Percentiles rank a stretch among this genome's conserved stretches.
Evolutionary conservation across 225 moss, liverwort and hornwort species (phyloP).

Genomic region (Anthoceros angustus): DNA sequence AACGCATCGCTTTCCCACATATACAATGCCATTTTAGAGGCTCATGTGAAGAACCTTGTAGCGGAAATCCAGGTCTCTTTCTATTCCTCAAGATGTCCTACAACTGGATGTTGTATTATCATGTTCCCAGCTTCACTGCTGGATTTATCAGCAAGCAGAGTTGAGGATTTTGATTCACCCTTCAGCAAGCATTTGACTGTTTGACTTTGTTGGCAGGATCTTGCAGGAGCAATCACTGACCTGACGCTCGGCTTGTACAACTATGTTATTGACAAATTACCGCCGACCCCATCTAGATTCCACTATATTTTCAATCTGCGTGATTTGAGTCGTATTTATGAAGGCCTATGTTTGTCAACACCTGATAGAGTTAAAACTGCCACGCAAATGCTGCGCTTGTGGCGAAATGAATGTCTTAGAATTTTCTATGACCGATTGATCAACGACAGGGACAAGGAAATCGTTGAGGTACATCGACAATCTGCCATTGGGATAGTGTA

Average conservation of each 20-base stretch:
- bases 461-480: conserved; percentile 73
- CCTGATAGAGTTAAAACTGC: conserved; percentile 47
- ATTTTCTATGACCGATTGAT: conserved; percentile 67
- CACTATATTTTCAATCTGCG: conserved; percentile 85
- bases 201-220: too few relatives aligned
- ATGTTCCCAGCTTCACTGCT: too few relatives aligned
- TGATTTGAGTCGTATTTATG: conserved; percentile 71
- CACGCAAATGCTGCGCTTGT: conserved; percentile 46
- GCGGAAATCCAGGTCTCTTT: conserved; percentile 33
- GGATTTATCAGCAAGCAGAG: too few relatives aligned
- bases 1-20: conserved; percentile 43
- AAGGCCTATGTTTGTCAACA: conserved; percentile 67
- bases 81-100: not conserved
- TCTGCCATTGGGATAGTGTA: too few relatives aligned
- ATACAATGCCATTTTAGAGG: conserved; percentile 57
- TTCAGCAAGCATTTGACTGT: too few relatives aligned
- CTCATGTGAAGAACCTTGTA: conserved; percentile 39
- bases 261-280: conserved; percentile 57
- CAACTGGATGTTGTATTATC: too few relatives aligned
- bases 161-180: too few relatives aligned
- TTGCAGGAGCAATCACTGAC: conserved; percentile 30
- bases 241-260: conserved; percentile 53
- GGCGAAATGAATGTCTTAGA: conserved; percentile 73
- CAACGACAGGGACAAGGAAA: conserved; percentile 44
- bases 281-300: conserved; percentile 80